Conservation (phyloP, 805 yeast genomes). For the Saturnispora saitoi region DNA sequence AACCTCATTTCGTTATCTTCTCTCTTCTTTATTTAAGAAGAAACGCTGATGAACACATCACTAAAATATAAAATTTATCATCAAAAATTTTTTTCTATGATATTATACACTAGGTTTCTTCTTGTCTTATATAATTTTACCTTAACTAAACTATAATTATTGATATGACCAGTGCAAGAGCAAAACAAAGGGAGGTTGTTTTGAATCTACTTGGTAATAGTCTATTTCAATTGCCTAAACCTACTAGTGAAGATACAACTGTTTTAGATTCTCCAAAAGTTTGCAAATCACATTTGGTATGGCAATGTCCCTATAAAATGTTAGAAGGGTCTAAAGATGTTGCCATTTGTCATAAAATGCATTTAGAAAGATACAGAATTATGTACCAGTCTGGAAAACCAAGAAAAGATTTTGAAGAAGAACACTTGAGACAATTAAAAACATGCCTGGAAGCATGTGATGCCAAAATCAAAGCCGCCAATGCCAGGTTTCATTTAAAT, state of each 20-base stretch:
- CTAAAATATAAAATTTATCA: too few species aligned
- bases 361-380: constrained; percentile 62
- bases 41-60: background rate
- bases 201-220: constrained; percentile 5
- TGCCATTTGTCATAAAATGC: constrained; percentile 71
- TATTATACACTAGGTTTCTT: background rate
- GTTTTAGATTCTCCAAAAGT: constrained; percentile 48
- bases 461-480: constrained; percentile 52
- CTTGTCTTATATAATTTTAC: background rate
- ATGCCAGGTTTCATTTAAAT: constrained; percentile 42
- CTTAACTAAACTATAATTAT: background rate
- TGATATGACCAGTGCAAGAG: constrained; percentile 2
- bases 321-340: constrained; percentile 73
- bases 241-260: constrained; percentile 16
- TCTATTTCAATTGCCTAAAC: constrained; percentile 1
- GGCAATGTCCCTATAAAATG: constrained; percentile 77
- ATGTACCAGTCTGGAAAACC: constrained; percentile 51
- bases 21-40: background rate
- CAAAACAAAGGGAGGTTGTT: constrained; percentile 6
- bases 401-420: constrained; percentile 35
- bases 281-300: constrained; percentile 78
- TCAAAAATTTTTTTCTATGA: too few species aligned
- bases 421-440: constrained; percentile 37
- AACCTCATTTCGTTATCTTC: background rate
- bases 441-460: constrained; percentile 59